Evolutionary conservation across 2,329 filamentous ascomycete species (phyloP), one percentile per base, ranked within the genome.

Genomic region (Neonectria magnoliae): DNA sequence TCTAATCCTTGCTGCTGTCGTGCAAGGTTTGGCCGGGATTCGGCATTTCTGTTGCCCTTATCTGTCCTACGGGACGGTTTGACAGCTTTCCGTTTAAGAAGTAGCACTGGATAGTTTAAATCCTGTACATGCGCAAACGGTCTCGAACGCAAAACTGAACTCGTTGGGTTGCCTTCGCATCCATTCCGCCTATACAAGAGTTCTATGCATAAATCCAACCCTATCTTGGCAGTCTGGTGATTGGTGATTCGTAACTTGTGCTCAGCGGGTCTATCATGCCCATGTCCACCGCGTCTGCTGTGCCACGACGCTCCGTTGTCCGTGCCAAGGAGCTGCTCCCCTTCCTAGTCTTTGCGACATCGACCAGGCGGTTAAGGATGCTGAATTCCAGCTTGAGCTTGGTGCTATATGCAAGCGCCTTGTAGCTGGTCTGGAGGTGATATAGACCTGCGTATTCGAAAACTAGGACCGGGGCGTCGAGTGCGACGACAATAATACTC

Each of bases 401-500:
- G 47, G 78, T 68, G 61, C 76, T 77, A 54, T 80, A 79, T 0
- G 75, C 73, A 16, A 70, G 54, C 20, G 33, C 68, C 54, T 71
- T 74, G 56, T 64, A 74, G 1, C 62, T 65, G 1, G 68, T 72
- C 36, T 72, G 70, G 0, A 74, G 54, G 3, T 68, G 76, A 56
- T 70, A 75, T 0, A 73, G 64, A 60, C 83, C 82, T 51, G 84
- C 76, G 18, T 83, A 74, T 6, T 68, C 71, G 80, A 85, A 13
- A 1, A 55, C 57, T 0, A 73, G 53, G 4, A 73, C 68, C 2
- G 68, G 64, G 0, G 70, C 52, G 54, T 84, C 81, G 63, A 84
- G 77, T 0, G 78, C 27, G 6, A 83, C 75, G 54, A 83, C 79
- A 2, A 79, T 48, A 8, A 81, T 67, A 60, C 83, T 83, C 22